Evolutionary conservation across 2,329 filamentous ascomycete genomes (phyloP).

Genomic region (Ophiostoma tasmaniense): DNA sequence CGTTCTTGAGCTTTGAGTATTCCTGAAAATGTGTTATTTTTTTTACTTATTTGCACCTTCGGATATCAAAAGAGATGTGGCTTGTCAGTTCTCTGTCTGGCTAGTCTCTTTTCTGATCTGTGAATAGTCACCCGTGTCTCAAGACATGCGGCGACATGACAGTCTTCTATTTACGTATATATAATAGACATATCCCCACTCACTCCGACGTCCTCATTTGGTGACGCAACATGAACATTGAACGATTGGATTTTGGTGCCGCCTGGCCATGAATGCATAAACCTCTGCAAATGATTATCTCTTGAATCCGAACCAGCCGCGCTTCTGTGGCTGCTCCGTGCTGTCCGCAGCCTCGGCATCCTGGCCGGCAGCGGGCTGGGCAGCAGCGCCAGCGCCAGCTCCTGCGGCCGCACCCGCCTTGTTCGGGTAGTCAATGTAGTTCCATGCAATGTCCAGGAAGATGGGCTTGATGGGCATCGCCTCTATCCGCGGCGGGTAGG

Average conservation of each 20-base stretch:
- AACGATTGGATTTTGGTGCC: background rate
- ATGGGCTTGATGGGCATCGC: constrained; percentile 86
- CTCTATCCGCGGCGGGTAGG: constrained; percentile 76
- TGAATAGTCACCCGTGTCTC: background rate
- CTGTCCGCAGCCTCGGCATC: constrained; percentile 28
- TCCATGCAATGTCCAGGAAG: constrained; percentile 95
- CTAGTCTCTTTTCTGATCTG: background rate
- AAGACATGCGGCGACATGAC: background rate
- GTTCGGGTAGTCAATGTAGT: constrained; percentile 87
- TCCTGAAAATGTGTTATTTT: constrained; percentile 2
- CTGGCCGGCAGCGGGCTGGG: constrained; percentile 21
- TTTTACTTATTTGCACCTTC: background rate
- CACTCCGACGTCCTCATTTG: too few relatives aligned
- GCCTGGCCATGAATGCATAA: background rate
- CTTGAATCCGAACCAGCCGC: constrained; percentile 71
- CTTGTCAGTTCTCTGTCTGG: background rate
- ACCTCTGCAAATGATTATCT: constrained; percentile 32
- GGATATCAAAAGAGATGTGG: background rate
- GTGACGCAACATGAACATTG: too few relatives aligned
- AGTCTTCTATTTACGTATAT: constrained; percentile 7
- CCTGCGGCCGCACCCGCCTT: constrained; percentile 32
- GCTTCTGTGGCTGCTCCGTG: constrained; percentile 45
- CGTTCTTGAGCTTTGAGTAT: constrained; percentile 3
- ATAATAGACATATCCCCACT: constrained; percentile 20
- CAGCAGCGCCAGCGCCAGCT: constrained; percentile 13